Evolutionary conservation across 257 asterid genomes (phyloP).

Genomic region (Solanum peruvianum): DNA sequence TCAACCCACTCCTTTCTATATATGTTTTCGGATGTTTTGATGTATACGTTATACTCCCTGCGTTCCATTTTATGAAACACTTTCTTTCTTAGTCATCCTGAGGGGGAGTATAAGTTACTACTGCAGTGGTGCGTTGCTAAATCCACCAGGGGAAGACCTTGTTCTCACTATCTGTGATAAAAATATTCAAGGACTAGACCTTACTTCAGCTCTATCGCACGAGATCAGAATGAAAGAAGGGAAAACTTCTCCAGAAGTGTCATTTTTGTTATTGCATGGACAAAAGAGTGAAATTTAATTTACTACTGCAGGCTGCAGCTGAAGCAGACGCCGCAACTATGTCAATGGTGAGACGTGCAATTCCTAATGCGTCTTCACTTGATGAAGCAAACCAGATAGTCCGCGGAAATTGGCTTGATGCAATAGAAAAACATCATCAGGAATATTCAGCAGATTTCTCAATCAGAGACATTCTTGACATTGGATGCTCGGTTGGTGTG

Average conservation of each 20-base stretch:
- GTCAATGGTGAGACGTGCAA: constrained; percentile 73
- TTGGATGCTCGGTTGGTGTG: constrained; percentile 94
- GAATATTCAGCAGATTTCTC: constrained; percentile 29
- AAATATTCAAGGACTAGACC: background rate
- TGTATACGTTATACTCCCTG: background rate
- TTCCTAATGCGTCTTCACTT: constrained; percentile 69
- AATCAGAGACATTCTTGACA: constrained; percentile 56
- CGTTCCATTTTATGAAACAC: background rate
- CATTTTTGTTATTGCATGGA: background rate
- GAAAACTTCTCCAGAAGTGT: background rate
- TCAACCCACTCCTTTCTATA: background rate
- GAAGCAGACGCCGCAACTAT: constrained; percentile 95
- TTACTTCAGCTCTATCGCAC: background rate
- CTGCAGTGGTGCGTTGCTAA: background rate
- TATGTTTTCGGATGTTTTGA: background rate
- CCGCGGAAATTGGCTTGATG: constrained; percentile 88
- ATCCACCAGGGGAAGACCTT: background rate
- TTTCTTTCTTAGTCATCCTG: background rate
- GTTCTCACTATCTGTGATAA: background rate
- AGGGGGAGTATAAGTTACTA: background rate
- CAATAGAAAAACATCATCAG: constrained; percentile 56
- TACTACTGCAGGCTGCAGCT: constrained; percentile 75
- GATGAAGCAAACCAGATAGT: constrained; percentile 81
- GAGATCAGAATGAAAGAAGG: background rate
- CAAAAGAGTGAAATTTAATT: background rate